phyloP scores from a whole-genome alignment of 768 basidiomycete genomes.

The Butyriboletus loyo region DNA sequence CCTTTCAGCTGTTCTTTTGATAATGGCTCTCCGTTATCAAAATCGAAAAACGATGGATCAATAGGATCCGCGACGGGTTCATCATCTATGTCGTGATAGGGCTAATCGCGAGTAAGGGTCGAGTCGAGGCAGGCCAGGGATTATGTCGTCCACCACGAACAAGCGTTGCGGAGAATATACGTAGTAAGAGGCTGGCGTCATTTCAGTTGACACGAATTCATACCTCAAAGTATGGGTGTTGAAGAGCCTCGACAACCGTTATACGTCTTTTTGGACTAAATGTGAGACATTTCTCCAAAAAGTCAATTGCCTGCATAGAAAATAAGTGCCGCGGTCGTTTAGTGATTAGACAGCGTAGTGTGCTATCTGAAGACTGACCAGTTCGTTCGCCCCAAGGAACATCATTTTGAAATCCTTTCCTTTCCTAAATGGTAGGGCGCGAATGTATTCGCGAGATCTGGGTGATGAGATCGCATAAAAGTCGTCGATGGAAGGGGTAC shows the following conservation, averaged over 20 bases:
- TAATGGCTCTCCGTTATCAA: constrained; percentile 65
- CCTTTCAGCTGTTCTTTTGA: constrained; percentile 72
- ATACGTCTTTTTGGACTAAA: constrained; percentile 87
- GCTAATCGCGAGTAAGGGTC: constrained; percentile 38
- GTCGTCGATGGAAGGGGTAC: constrained; percentile 87
- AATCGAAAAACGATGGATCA: constrained; percentile 79
- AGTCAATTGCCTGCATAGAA: constrained; percentile 59
- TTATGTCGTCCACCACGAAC: background rate
- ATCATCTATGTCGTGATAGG: constrained; percentile 87
- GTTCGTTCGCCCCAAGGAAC: constrained; percentile 72
- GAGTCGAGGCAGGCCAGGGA: background rate
- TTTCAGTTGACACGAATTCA: constrained; percentile 8
- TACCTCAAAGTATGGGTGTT: constrained; percentile 87
- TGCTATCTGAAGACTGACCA: constrained; percentile 36
- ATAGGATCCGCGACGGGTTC: constrained; percentile 79
- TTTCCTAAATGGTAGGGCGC: constrained; percentile 84
- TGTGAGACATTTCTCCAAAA: constrained; percentile 77
- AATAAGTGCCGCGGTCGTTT: background rate
- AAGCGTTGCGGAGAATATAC: background rate
- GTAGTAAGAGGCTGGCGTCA: background rate
- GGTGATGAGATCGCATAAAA: constrained; percentile 89
- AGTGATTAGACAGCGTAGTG: background rate
- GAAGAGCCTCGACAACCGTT: constrained; percentile 81
- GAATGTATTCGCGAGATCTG: constrained; percentile 80
- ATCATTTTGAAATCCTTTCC: constrained; percentile 66